phyloP scores from a whole-genome alignment of 768 basidiomycete genomes.

The Russula sp. region DNA sequence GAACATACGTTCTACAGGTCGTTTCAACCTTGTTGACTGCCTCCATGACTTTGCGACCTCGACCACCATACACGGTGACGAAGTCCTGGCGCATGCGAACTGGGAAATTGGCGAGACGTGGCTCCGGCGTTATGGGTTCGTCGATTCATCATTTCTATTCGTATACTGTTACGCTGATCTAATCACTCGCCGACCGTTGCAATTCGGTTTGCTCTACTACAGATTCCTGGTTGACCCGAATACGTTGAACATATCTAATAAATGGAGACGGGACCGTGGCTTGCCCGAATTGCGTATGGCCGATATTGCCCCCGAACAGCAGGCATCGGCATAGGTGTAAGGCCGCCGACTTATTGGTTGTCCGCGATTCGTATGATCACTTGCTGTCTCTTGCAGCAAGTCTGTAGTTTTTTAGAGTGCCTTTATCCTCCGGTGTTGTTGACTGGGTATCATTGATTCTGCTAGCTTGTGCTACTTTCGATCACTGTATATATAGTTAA shows the following conservation, averaged over 20 bases:
- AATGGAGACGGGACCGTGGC: constrained; percentile 85
- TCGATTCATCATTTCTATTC: constrained; percentile 17
- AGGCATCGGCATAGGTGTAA: constrained; percentile 14
- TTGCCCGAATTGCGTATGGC: constrained; percentile 63
- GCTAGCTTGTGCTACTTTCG: constrained; percentile 10
- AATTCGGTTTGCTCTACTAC: constrained; percentile 7
- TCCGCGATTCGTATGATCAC: background rate
- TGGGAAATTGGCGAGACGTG: constrained; percentile 89
- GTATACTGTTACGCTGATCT: constrained; percentile 2
- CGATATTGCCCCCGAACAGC: constrained; percentile 44
- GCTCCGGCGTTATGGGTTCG: constrained; percentile 78
- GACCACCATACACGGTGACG: constrained; percentile 82
- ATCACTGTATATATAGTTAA: constrained; percentile 24
- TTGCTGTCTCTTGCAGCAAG: background rate
- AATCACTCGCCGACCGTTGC: constrained; percentile 2
- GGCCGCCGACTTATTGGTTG: background rate
- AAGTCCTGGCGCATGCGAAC: constrained; percentile 82
- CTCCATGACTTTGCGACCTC: constrained; percentile 66
- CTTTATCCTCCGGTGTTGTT: background rate
- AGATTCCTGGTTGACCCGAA: constrained; percentile 79
- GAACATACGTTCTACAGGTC: constrained; percentile 46
- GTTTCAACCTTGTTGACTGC: constrained; percentile 78
- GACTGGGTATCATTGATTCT: constrained; percentile 15
- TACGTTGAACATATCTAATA: constrained; percentile 69
- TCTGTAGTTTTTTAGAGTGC: constrained; percentile 2